Percentiles rank a stretch among this genome's conserved stretches.
phyloP scores from a whole-genome alignment of 139 green algal species.

The Chlamydomonas sp. region DNA sequence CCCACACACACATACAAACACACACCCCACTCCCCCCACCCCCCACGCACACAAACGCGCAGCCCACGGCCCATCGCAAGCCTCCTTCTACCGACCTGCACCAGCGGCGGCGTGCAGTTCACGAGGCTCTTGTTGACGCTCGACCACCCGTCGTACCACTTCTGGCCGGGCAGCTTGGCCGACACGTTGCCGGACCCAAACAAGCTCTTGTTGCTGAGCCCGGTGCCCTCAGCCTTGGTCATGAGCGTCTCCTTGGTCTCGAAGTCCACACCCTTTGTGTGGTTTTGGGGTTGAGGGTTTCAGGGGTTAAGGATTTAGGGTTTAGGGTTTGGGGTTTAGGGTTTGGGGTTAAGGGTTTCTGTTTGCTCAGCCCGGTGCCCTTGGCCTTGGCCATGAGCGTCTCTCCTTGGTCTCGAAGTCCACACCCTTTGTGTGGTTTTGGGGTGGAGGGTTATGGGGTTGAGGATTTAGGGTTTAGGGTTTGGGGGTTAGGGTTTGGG shows the following conservation, averaged over 20 bases:
- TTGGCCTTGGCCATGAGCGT: conserved; percentile 51
- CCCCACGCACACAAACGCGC: too few relatives aligned
- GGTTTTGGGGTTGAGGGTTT: too few relatives aligned
- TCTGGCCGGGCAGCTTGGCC: not conserved
- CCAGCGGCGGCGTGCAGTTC: conserved; percentile 39
- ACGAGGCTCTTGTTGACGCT: conserved; percentile 37
- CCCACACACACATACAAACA: too few relatives aligned
- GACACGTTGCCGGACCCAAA: conserved; percentile 4
- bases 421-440: too few relatives aligned
- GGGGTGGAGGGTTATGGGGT: too few relatives aligned
- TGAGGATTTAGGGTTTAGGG: too few relatives aligned
- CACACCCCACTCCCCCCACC: too few relatives aligned
- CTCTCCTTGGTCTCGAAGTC: conserved; percentile 43
- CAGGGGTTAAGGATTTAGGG: too few relatives aligned
- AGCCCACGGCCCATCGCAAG: too few relatives aligned
- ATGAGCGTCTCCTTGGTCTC: conserved; percentile 58
- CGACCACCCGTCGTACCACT: conserved; percentile 40
- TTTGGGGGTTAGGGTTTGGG: too few relatives aligned
- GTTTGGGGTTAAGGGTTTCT: too few relatives aligned
- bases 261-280: conserved; percentile 20
- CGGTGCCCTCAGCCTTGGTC: conserved; percentile 38
- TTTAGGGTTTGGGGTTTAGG: too few relatives aligned
- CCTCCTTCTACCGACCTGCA: conserved; percentile 28
- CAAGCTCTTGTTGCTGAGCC: conserved; percentile 32
- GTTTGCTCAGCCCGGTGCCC: conserved; percentile 37